Evolutionary conservation across 306 rosid species (phyloP), one percentile per base, ranked within the genome.

Genomic region (Sesbania bispinosa): DNA sequence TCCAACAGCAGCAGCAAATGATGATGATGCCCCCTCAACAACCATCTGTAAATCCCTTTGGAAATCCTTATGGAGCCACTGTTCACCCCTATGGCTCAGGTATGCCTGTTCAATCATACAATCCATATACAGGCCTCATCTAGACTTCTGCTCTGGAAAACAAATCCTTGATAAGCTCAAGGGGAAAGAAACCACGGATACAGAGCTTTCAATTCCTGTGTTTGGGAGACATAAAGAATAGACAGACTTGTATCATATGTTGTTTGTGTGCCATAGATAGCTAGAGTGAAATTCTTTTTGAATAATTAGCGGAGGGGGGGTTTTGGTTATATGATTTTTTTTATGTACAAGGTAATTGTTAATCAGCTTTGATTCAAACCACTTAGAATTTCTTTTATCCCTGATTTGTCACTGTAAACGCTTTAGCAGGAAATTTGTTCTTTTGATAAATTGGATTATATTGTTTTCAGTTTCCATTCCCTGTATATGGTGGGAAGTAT

Each of bases 71-170:
- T 35, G 97, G 90, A 61, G 88, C 95, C 35, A 23, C 88, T 0
- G 82, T 71, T 51, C 88, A 87, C 73, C 89, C 93, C 20, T 89
- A 90, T 23, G 88, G 90, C 73, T 52, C 97, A 53, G 93, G 96
- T 81, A 78, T 86, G 92, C 99, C 96, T n/a, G 93, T 91, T 74
- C 96, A 85, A 76, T 69, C 99, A 33, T 76, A 85, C 83, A 95
- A 95, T 84, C 99, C 97, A 43, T 88, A 91, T 69, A 70, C 95
- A 6, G 92, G 96, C 73, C 83, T 89, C 80, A 82, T 89, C 46
- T 95, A 89, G 86, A 63, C 67, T 71, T 48, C 59, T 73, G 20
- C 20, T 57, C 75, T 19, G 32, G 78, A 76, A 67, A 64, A 35
- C 47, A 58, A 76, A 24, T 73, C 65, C 26, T 48, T 62, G 59